These are phyloP conservation scores for Globisporangium nagaii DNA, from an alignment of 352 stramenopile species.

Conservation along the genomic window DNA sequence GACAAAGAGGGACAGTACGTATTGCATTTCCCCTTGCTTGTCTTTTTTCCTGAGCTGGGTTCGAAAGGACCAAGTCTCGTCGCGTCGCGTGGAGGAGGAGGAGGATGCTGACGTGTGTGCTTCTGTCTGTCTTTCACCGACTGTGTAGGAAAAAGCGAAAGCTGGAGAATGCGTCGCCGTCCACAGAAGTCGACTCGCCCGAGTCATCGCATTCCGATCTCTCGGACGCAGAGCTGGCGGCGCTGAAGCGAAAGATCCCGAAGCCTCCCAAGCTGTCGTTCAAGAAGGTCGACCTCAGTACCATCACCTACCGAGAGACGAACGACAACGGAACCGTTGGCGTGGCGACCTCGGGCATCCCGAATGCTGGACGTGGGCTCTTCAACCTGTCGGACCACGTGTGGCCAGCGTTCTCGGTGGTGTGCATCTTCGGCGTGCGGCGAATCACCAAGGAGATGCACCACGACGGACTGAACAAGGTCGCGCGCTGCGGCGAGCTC, in stretches of 20 bases:
- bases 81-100: too few relatives aligned
- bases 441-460: constrained; percentile 86
- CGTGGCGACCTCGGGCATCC: constrained; percentile 77
- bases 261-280: constrained; percentile 81
- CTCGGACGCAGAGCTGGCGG: constrained; percentile 74
- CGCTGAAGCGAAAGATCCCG: constrained; percentile 73
- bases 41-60: too few relatives aligned
- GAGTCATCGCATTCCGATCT: constrained; percentile 64
- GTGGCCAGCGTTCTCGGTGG: constrained; percentile 84
- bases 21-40: too few relatives aligned
- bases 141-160: constrained; percentile 84
- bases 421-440: constrained; percentile 85
- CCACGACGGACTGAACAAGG: constrained; percentile 85
- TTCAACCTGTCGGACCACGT: constrained; percentile 78
- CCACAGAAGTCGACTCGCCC: constrained; percentile 57
- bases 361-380: constrained; percentile 70
- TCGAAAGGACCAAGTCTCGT: too few relatives aligned
- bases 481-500: constrained; percentile 75
- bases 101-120: not conserved
- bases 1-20: constrained; percentile 72
- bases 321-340: constrained; percentile 88
- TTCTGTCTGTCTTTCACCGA: constrained; percentile 5
- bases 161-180: constrained; percentile 52
- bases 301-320: constrained; percentile 78
- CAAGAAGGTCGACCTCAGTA: constrained; percentile 81